Base-by-base conservation (phyloP, 2,329 filamentous ascomycete genomes). In the Fusarium tjaetaba region DNA sequence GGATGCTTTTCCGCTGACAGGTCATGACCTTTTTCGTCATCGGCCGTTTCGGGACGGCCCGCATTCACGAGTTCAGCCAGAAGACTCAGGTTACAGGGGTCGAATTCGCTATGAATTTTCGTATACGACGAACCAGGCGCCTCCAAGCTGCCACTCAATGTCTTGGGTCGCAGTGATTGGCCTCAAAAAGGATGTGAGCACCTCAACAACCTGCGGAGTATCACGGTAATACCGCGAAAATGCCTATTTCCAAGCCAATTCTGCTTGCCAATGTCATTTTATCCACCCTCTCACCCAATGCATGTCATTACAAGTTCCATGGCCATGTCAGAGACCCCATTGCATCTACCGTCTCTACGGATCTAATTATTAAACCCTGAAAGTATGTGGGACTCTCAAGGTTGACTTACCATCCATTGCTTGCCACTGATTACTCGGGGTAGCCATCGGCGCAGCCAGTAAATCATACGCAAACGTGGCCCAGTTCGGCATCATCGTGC, bases 351-450 rank as follows among this genome's bases (percentile, higher is more conserved):
- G 55, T 61, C 32, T 61, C 63, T 68, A 11, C 9, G 39, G 11
- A 1, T 26, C 24, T 24, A 13, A 7, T 48, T 3, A 36, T 61
- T 36, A 68, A 49, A 28, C 24, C 38, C 30, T 24, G 11, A 43
- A 38, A 41, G 11, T 16, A 24, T 13, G 26, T 15, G 24, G 26
- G 13, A 11, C 9, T 18, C n/a, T 55, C 8, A 9, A 1, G 6
- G 5, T 11, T 28, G 16, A 34, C 65, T 68, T 18, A 68, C 65
- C 65, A 15, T 68, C 48, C 63, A 68, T 53, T 28, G n/a, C 22
- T 11, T 61, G 55, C 65, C 65, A 68, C 26, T 68, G 8, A 24
- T 22, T 16, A 22, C 5, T 42, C 4, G 48, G 30, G 4, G 26
- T 43, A 24, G 26, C 4, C 4, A 43, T 49, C 18, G 55, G 42